These are phyloP conservation scores for Ceraceosorus bombacis DNA, from an alignment of 1,284 basidiomycete species.

Conservation along the genomic window DNA sequence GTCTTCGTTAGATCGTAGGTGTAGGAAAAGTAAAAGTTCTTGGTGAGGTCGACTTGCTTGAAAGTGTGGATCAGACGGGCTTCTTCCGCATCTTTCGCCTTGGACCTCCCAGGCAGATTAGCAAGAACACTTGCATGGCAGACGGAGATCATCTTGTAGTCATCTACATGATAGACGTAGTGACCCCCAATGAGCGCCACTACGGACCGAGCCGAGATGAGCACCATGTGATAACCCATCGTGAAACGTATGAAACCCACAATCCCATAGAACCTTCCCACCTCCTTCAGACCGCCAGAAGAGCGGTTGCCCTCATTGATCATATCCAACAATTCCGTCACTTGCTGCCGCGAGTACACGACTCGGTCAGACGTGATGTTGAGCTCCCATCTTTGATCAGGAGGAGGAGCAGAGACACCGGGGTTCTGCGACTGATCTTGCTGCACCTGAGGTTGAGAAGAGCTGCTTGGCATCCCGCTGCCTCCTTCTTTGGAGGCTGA, in stretches of 20 bases:
- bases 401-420: too few relatives aligned
- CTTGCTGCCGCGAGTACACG: conserved; percentile 76
- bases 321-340: conserved; percentile 84
- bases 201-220: conserved; percentile 80
- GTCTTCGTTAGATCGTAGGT: conserved; percentile 95
- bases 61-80: conserved; percentile 72
- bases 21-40: conserved; percentile 98
- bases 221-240: conserved; percentile 48
- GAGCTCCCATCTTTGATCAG: conserved; percentile 26
- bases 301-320: conserved; percentile 85
- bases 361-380: conserved; percentile 37
- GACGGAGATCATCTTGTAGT: conserved; percentile 69
- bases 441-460: not conserved
- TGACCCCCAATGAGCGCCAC: conserved; percentile 93
- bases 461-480: not conserved
- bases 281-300: conserved; percentile 76
- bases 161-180: conserved; percentile 94
- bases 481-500: not conserved
- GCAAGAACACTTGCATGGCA: conserved; percentile 35
- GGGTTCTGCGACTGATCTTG: too few relatives aligned
- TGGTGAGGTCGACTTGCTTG: conserved; percentile 92
- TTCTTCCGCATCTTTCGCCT: conserved; percentile 41
- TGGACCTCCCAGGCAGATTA: conserved; percentile 30
- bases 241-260: conserved; percentile 53
- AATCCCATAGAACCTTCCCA: conserved; percentile 55